Evolutionary conservation across 2,329 filamentous ascomycete genomes (phyloP).

Genomic region (Scleromitrula shiraiana): DNA sequence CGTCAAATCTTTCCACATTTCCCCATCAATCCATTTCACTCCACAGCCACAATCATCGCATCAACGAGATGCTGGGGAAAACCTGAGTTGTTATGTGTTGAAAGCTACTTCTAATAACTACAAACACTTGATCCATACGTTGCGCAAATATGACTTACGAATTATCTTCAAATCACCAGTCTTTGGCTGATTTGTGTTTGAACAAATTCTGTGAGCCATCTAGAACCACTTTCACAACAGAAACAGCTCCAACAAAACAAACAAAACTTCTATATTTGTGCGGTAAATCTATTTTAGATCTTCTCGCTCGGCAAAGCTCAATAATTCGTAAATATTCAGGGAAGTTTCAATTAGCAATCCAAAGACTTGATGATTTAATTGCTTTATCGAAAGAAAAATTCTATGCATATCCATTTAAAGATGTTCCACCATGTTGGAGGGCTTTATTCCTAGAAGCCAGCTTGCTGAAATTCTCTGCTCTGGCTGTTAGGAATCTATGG

Average conservation of each 20-base stretch:
- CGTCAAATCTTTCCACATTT: no score
- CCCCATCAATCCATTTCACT: no score
- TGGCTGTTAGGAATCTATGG: conserved; percentile 22
- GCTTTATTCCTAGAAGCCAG: conserved; percentile 64
- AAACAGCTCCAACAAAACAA: neutral
- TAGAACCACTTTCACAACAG: neutral
- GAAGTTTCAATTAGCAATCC: conserved; percentile 12
- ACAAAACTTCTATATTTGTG: conserved; percentile 7
- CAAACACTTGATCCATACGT: no score
- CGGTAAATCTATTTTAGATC: conserved; percentile 14
- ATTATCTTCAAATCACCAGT: neutral
- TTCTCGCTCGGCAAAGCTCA: conserved; percentile 13
- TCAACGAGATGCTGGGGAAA: no score
- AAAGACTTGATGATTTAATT: conserved; percentile 47
- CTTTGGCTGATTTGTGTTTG: neutral
- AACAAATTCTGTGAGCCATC: neutral
- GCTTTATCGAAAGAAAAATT: conserved; percentile 56
- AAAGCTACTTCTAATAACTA: no score
- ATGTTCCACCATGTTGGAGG: conserved; percentile 61
- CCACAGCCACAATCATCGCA: no score
- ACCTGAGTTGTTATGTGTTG: no score
- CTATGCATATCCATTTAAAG: conserved; percentile 60
- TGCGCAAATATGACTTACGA: no score
- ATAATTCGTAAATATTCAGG: conserved; percentile 9
- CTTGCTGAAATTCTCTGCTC: conserved; percentile 49